Conservation (phyloP, 352 stramenopile genomes). For the Pythium periplocum region DNA sequence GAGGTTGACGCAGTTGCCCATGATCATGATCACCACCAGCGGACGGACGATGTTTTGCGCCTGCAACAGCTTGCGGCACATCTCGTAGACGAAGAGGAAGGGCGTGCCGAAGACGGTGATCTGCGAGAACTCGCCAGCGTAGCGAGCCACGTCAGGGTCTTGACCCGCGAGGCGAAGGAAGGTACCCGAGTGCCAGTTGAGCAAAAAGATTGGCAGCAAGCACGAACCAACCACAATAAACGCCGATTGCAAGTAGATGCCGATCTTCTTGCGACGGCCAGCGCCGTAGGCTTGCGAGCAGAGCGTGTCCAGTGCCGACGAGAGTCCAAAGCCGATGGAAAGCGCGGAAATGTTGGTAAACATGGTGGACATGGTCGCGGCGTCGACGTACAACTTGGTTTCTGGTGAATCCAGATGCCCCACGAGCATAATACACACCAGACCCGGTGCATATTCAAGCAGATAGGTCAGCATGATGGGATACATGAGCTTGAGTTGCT, state of each 20-base stretch:
- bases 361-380: slow-evolving; percentile 57
- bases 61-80: slow-evolving; percentile 67
- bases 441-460: slow-evolving; percentile 46
- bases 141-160: slow-evolving; percentile 38
- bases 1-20: slow-evolving; percentile 62
- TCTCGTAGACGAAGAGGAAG: slow-evolving; percentile 75
- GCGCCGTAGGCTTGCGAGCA: slow-evolving; percentile 73
- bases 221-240: slow-evolving; percentile 50
- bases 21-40: slow-evolving; percentile 46
- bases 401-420: slow-evolving; percentile 52
- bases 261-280: slow-evolving; percentile 47
- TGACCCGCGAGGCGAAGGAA: slow-evolving; percentile 55
- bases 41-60: slow-evolving; percentile 66
- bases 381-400: slow-evolving; percentile 55
- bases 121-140: slow-evolving; percentile 52
- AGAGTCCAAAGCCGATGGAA: slow-evolving; percentile 63
- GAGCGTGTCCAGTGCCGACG: slow-evolving; percentile 76
- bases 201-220: slow-evolving; percentile 39
- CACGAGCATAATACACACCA: slow-evolving; percentile 59
- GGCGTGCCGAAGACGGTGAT: slow-evolving; percentile 66
- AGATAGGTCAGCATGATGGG: slow-evolving; percentile 45
- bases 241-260: slow-evolving; percentile 68
- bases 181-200: slow-evolving; percentile 55
- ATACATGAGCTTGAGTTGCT: slow-evolving; percentile 38
- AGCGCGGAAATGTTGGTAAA: slow-evolving; percentile 76